Conservation (phyloP, 1,139 yeast species). For the Hansenula lynferdii region DNA sequence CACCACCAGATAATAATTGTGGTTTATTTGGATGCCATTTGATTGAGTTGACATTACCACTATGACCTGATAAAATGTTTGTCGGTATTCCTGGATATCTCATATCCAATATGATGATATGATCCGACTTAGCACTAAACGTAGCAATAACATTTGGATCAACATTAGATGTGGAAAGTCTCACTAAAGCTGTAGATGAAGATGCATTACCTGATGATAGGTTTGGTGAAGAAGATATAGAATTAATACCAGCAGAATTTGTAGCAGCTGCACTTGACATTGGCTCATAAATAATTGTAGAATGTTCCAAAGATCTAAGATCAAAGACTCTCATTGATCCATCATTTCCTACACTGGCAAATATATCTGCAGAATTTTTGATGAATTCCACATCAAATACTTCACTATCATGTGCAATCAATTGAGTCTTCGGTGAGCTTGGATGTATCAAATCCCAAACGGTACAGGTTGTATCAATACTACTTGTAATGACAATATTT, state of each 20-base stretch:
- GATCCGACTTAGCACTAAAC: conserved; percentile 64
- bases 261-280: conserved; percentile 18
- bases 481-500: conserved; percentile 70
- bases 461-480: conserved; percentile 95
- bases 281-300: conserved; percentile 89
- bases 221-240: conserved; percentile 6
- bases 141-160: conserved; percentile 84
- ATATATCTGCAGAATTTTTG: conserved; percentile 69
- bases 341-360: conserved; percentile 93
- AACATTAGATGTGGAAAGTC: conserved; percentile 72
- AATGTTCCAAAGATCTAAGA: conserved; percentile 82
- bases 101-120: conserved; percentile 72
- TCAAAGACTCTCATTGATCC: conserved; percentile 94
- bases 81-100: conserved; percentile 86
- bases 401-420: conserved; percentile 94
- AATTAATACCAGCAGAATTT: neutral
- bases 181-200: conserved; percentile 49
- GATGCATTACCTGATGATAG: conserved; percentile 9
- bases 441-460: conserved; percentile 78
- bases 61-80: conserved; percentile 63
- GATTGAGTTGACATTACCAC: conserved; percentile 62
- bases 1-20: conserved; percentile 70
- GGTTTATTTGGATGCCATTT: conserved; percentile 82
- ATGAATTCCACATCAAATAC: conserved; percentile 90
- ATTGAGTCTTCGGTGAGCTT: conserved; percentile 76